Percentiles rank a stretch among this genome's conserved stretches.
These are phyloP conservation scores for Xylaria sp. DNA, from an alignment of 2,329 filamentous ascomycete genomes.

Conservation along the genomic window DNA sequence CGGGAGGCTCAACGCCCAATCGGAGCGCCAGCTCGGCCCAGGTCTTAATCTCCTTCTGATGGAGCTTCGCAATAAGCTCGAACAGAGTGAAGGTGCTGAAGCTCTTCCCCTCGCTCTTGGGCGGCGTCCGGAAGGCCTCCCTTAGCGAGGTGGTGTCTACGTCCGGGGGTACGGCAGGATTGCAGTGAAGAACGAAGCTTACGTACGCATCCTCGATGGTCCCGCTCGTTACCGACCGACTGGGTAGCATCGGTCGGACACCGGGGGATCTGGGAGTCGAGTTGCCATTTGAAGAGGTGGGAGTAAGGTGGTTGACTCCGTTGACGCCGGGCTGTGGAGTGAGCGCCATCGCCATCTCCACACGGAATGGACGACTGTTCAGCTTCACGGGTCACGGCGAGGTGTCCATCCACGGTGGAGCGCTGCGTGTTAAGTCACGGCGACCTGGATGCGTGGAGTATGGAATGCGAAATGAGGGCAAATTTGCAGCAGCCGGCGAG, in stretches of 20 bases:
- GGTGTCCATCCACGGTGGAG: constrained; percentile 34
- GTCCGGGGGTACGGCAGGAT: constrained; percentile 78
- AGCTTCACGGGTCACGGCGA: constrained; percentile 24
- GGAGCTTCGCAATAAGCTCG: constrained; percentile 80
- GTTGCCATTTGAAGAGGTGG: constrained; percentile 44
- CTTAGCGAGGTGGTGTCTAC: constrained; percentile 77
- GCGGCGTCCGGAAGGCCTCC: constrained; percentile 81
- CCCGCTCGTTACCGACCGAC: constrained; percentile 72
- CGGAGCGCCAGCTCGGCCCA: constrained; percentile 90
- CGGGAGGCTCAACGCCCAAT: constrained; percentile 88
- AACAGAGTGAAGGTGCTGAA: constrained; percentile 84
- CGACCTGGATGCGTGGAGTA: background rate
- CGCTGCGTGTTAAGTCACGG: constrained; percentile 4
- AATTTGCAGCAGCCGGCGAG: constrained; percentile 18
- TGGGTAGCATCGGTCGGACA: constrained; percentile 64
- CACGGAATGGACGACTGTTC: constrained; percentile 30
- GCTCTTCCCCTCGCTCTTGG: constrained; percentile 86
- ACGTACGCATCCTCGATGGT: constrained; percentile 86
- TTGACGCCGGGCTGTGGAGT: constrained; percentile 45
- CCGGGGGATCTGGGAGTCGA: constrained; percentile 45
- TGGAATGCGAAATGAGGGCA: background rate
- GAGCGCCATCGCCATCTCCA: constrained; percentile 49
- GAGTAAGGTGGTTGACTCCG: constrained; percentile 46
- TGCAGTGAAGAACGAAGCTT: constrained; percentile 88
- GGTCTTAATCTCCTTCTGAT: constrained; percentile 86